A percentile compares a stretch with the other conserved stretches of the same genome.
phyloP scores from a whole-genome alignment of 192 early-diverging fungal species.

The Coemansia sp. region DNA sequence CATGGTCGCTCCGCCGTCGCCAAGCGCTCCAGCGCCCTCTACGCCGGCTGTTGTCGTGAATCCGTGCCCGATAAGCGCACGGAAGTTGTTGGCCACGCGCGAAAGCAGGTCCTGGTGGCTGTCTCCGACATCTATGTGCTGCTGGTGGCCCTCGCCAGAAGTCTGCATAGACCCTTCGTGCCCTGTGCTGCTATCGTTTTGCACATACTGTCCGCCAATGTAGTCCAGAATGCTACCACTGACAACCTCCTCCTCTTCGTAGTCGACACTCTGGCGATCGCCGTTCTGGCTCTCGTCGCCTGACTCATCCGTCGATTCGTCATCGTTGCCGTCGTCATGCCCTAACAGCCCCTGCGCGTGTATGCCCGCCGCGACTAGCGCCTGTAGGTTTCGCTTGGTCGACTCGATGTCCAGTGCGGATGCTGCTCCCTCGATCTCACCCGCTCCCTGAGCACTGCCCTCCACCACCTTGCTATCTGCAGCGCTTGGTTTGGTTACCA shows the following conservation, averaged over 20 bases:
- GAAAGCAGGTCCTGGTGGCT: slow-evolving; percentile 37
- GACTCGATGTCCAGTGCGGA: slow-evolving; percentile 39
- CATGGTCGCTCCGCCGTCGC: slow-evolving; percentile 14
- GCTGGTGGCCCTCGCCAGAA: not conserved
- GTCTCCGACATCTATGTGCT: not conserved
- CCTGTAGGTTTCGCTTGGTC: slow-evolving; percentile 49
- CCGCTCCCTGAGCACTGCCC: no score
- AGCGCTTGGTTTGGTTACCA: not conserved
- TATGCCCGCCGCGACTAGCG: slow-evolving; percentile 45
- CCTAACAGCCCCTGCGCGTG: slow-evolving; percentile 43
- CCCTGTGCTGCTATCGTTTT: slow-evolving; percentile 2
- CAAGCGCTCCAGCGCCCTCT: slow-evolving; percentile 9
- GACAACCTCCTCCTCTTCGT: slow-evolving; percentile 12
- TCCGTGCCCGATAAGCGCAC: slow-evolving; percentile 39
- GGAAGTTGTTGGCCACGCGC: slow-evolving; percentile 50
- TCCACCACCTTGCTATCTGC: not conserved
- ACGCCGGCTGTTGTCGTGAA: slow-evolving; percentile 17
- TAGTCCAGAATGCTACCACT: not conserved
- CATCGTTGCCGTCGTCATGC: slow-evolving; percentile 21
- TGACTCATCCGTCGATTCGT: slow-evolving; percentile 11
- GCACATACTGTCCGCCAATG: not conserved
- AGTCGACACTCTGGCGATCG: slow-evolving; percentile 8
- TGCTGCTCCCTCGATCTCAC: not conserved
- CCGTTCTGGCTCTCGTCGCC: slow-evolving; percentile 4
- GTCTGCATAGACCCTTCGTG: not conserved